These are phyloP conservation scores for Apiotrichum sp. DNA, from an alignment of 1,284 basidiomycete species.

Conservation along the genomic window DNA sequence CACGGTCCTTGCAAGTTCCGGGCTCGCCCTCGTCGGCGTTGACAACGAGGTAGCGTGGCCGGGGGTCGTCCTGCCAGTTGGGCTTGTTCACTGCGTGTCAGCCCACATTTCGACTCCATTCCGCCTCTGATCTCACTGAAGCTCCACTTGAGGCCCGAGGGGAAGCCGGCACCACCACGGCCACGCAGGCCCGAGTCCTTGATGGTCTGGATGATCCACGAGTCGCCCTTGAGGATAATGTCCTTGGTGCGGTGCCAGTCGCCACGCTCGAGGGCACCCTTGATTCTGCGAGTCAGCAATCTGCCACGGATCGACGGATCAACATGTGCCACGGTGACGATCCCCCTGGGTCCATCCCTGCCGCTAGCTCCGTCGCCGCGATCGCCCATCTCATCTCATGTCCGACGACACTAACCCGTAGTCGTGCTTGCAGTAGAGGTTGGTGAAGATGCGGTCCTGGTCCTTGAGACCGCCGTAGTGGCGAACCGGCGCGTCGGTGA, in stretches of 20 bases:
- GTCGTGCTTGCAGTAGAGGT: constrained; percentile 76
- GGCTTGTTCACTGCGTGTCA: constrained; percentile 68
- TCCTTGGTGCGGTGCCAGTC: constrained; percentile 99
- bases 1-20: constrained; percentile 97
- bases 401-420: constrained; percentile 49
- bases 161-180: constrained; percentile 95
- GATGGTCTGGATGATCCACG: constrained; percentile 94
- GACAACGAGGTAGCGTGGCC: constrained; percentile 91
- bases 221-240: constrained; percentile 62
- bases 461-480: constrained; percentile 86
- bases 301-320: too few relatives aligned
- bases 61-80: constrained; percentile 88
- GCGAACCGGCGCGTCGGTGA: constrained; percentile 64
- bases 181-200: constrained; percentile 95
- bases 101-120: background rate
- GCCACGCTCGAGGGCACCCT: constrained; percentile 82
- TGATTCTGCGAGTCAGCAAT: constrained; percentile 47
- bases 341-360: too few relatives aligned
- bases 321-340: too few relatives aligned
- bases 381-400: background rate
- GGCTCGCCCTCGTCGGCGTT: constrained; percentile 99
- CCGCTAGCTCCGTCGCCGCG: background rate
- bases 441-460: constrained; percentile 85
- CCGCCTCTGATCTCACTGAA: constrained; percentile 61
- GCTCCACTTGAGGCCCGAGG: constrained; percentile 94